Conservation (phyloP, 805 yeast genomes). For the Sungouiella thailandica region DNA sequence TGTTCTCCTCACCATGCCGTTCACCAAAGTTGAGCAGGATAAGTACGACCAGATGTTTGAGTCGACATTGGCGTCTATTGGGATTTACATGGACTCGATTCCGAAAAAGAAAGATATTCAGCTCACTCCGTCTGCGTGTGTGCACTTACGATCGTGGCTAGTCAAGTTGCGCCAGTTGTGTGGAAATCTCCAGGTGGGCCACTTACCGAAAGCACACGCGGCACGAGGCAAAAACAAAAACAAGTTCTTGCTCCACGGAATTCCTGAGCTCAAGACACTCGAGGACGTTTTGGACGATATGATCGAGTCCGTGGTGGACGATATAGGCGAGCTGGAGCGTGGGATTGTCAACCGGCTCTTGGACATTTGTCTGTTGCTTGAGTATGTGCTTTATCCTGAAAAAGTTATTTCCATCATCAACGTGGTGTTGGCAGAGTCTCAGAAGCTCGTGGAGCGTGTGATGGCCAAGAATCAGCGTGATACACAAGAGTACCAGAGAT, state of each 20-base stretch:
- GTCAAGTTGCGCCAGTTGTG: slow-evolving; percentile 69
- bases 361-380: slow-evolving; percentile 67
- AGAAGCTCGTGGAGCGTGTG: slow-evolving; percentile 2
- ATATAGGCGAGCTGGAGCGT: slow-evolving; percentile 46
- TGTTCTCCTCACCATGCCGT: slow-evolving; percentile 63
- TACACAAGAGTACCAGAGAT: background rate
- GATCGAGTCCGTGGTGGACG: slow-evolving; percentile 50
- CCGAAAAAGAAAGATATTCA: slow-evolving; percentile 48
- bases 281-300: slow-evolving; percentile 66
- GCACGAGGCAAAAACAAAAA: slow-evolving; percentile 7
- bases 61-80: slow-evolving; percentile 55
- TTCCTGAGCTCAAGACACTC: slow-evolving; percentile 39
- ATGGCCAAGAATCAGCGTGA: slow-evolving; percentile 1
- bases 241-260: slow-evolving; percentile 9
- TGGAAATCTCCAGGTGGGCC: slow-evolving; percentile 64
- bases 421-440: slow-evolving; percentile 20
- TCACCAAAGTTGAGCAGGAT: slow-evolving; percentile 80
- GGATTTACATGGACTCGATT: slow-evolving; percentile 47
- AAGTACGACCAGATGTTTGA: slow-evolving; percentile 64
- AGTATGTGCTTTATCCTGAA: slow-evolving; percentile 47
- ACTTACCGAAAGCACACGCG: slow-evolving; percentile 11
- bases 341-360: slow-evolving; percentile 40
- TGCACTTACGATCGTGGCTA: slow-evolving; percentile 65
- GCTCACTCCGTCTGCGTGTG: slow-evolving; percentile 36
- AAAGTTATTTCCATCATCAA: slow-evolving; percentile 47